Percentiles rank a stretch among this genome's conserved stretches.
phyloP scores from a whole-genome alignment of 1,284 basidiomycete genomes.

The Leccinum pachyderme region DNA sequence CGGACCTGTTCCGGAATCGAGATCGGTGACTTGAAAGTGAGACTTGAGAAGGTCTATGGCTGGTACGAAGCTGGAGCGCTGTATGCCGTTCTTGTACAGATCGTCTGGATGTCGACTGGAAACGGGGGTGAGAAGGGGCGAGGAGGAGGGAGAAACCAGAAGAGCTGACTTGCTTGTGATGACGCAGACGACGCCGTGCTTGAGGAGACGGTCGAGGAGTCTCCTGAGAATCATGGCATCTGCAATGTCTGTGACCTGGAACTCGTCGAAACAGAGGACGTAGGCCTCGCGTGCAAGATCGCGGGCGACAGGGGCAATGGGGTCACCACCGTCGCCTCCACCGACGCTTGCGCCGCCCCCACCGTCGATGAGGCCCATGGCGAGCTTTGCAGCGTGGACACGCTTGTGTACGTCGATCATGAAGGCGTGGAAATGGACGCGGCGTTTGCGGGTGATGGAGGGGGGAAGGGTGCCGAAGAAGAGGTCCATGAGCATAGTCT shows the following conservation, averaged over 20 bases:
- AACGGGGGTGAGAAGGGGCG: conserved; percentile 1
- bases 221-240: conserved; percentile 98
- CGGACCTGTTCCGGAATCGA: conserved; percentile 90
- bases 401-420: conserved; percentile 99
- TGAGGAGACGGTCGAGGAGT: conserved; percentile 81
- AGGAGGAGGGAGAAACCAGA: neutral
- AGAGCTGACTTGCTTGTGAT: conserved; percentile 91
- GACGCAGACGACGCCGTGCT: conserved; percentile 89
- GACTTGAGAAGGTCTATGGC: conserved; percentile 93
- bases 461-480: conserved; percentile 89
- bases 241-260: conserved; percentile 98
- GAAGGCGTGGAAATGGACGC: conserved; percentile 97
- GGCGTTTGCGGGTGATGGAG: conserved; percentile 72
- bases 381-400: conserved; percentile 75
- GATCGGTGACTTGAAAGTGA: conserved; percentile 83
- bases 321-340: conserved; percentile 64
- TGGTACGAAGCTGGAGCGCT: conserved; percentile 94
- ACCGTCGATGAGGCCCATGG: conserved; percentile 50
- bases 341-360: conserved; percentile 28
- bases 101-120: conserved; percentile 95
- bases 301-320: conserved; percentile 85
- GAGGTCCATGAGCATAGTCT: conserved; percentile 99
- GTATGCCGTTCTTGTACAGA: conserved; percentile 98
- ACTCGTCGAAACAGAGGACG: conserved; percentile 97
- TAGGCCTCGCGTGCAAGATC: conserved; percentile 85